Evolutionary conservation across 1,284 basidiomycete species (phyloP).

Genomic region (Papiliotrema flavescens): DNA sequence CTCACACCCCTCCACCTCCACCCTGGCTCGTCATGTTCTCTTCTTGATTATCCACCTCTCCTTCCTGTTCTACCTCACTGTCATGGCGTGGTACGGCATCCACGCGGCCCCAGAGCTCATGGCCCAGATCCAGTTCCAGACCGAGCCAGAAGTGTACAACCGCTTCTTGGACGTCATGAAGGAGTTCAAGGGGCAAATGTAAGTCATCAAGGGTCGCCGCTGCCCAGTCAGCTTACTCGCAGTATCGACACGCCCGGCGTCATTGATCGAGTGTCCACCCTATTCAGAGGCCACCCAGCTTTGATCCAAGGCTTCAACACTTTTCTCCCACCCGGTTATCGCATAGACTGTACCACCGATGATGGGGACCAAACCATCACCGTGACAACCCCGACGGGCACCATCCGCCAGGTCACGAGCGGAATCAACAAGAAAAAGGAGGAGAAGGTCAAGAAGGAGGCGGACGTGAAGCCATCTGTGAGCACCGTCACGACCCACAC

Average conservation of each 20-base stretch:
- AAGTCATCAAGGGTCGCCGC: slow-evolving; percentile 46
- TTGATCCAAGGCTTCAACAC: slow-evolving; percentile 99
- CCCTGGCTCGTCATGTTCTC: background rate
- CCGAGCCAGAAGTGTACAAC: slow-evolving; percentile 94
- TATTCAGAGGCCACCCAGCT: slow-evolving; percentile 88
- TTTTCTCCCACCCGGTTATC: slow-evolving; percentile 93
- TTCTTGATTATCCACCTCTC: background rate
- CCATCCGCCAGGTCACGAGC: slow-evolving; percentile 59
- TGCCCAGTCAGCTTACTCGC: slow-evolving; percentile 10
- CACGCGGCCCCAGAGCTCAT: no score
- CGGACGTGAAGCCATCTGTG: background rate
- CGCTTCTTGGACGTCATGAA: slow-evolving; percentile 99
- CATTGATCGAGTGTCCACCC: slow-evolving; percentile 90
- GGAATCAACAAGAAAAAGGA: slow-evolving; percentile 26
- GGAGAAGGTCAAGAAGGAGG: slow-evolving; percentile 21
- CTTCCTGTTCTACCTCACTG: no score
- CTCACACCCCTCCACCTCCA: background rate
- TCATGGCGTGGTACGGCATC: no score
- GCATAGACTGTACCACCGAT: slow-evolving; percentile 72
- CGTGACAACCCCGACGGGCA: slow-evolving; percentile 89
- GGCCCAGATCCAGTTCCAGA: slow-evolving; percentile 68
- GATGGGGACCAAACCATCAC: slow-evolving; percentile 78
- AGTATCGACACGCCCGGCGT: slow-evolving; percentile 99
- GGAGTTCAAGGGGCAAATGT: slow-evolving; percentile 95
- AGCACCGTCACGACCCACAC: background rate